These are phyloP conservation scores for Aspergillus egyptiacus DNA, from an alignment of 495 filamentous ascomycete genomes.

Conservation along the genomic window DNA sequence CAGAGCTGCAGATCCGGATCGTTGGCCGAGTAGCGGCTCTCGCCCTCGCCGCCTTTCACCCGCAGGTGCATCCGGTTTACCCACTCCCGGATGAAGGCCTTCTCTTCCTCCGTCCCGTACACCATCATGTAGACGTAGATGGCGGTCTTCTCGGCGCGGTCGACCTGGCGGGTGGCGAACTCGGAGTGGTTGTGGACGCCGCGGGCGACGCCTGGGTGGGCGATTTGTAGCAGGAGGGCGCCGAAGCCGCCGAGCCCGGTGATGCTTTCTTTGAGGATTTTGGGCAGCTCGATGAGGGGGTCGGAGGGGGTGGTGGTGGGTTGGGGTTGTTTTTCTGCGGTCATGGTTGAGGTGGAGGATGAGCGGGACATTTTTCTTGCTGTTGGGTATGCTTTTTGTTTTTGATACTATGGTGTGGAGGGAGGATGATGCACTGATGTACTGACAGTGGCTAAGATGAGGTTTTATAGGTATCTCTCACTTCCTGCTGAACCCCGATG, in stretches of 20 bases:
- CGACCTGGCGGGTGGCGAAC: conserved; percentile 3
- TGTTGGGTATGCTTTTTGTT: too few relatives aligned
- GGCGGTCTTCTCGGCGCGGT: conserved; percentile 3
- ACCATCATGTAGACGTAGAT: conserved; percentile 13
- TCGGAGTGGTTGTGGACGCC: conserved; percentile 9
- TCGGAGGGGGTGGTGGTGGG: too few relatives aligned
- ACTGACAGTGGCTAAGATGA: too few relatives aligned
- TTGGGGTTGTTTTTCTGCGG: too few relatives aligned
- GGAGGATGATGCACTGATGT: too few relatives aligned
- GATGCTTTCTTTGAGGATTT: conserved; percentile 1
- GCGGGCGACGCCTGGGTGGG: not conserved
- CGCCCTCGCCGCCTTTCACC: conserved; percentile 3
- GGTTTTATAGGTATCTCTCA: too few relatives aligned
- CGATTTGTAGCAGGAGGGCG: conserved; percentile 2
- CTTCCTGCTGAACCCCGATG: too few relatives aligned
- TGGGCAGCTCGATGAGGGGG: not conserved
- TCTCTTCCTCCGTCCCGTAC: conserved; percentile 1
- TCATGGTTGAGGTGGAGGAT: too few relatives aligned
- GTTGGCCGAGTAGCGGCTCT: not conserved
- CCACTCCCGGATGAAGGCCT: conserved; percentile 4
- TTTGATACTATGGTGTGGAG: too few relatives aligned
- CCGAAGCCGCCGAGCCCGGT: not conserved
- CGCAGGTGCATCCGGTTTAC: conserved; percentile 3
- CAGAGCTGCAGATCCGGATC: conserved; percentile 11
- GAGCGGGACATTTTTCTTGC: too few relatives aligned